A percentile compares a stretch with the other conserved stretches of the same genome.
These are phyloP conservation scores for Lepiota brunneoincarnata DNA, from an alignment of 768 basidiomycete species.

Conservation along the genomic window DNA sequence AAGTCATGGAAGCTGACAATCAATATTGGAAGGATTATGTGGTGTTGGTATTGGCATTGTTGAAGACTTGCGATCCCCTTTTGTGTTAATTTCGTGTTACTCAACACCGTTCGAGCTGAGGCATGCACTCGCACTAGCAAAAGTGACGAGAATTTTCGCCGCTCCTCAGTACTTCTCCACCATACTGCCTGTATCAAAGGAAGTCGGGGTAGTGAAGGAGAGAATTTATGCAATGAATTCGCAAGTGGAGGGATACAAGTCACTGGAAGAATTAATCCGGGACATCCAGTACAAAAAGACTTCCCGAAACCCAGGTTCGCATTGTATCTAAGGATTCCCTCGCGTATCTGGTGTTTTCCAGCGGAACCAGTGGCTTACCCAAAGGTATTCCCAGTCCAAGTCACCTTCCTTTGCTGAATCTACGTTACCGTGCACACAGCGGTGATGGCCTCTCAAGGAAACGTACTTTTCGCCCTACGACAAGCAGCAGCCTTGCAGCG, in stretches of 20 bases:
- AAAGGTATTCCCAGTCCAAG: conserved; percentile 49
- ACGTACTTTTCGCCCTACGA: conserved; percentile 42
- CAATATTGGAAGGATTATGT: conserved; percentile 27
- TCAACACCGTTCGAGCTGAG: conserved; percentile 34
- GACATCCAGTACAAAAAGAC: conserved; percentile 28
- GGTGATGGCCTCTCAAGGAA: conserved; percentile 69
- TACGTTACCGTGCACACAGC: conserved; percentile 32
- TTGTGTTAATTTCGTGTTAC: conserved; percentile 32
- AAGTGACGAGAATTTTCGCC: conserved; percentile 31
- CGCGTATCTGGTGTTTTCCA: conserved; percentile 72
- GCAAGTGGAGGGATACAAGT: conserved; percentile 23
- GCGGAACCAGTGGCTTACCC: conserved; percentile 72
- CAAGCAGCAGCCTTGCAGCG: conserved; percentile 32
- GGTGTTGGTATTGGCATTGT: conserved; percentile 26
- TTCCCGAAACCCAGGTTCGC: conserved; percentile 39
- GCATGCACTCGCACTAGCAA: conserved; percentile 28
- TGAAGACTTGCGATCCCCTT: conserved; percentile 28
- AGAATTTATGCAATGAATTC: conserved; percentile 51
- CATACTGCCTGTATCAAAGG: conserved; percentile 27
- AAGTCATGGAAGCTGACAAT: not conserved
- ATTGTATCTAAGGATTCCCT: conserved; percentile 49
- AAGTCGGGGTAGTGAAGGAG: conserved; percentile 31
- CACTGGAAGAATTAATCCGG: conserved; percentile 41
- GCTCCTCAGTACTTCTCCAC: conserved; percentile 25
- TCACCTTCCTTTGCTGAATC: not conserved